These are phyloP conservation scores for Pythium scleroteichum DNA, from an alignment of 352 stramenopile genomes.

Conservation along the genomic window DNA sequence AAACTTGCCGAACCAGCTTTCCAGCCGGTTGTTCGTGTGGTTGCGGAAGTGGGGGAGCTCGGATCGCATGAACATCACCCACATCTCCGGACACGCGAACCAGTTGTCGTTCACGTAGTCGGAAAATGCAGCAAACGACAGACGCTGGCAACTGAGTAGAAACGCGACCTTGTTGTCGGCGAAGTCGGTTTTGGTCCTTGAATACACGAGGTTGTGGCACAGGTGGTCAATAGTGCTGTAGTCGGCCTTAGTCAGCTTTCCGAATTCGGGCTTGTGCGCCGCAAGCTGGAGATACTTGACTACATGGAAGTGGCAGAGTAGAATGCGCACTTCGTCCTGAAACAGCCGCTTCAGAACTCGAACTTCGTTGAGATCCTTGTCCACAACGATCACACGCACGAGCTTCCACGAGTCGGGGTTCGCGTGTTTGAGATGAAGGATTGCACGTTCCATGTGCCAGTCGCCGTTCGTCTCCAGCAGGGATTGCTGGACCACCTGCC, in stretches of 20 bases:
- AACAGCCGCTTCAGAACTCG: not conserved
- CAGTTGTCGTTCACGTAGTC: constrained; percentile 32
- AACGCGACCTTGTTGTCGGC: not conserved
- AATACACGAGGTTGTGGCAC: constrained; percentile 28
- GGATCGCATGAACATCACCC: constrained; percentile 20
- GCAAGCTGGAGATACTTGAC: constrained; percentile 14
- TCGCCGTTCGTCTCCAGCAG: constrained; percentile 16
- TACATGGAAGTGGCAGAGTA: constrained; percentile 15
- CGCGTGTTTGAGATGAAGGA: not conserved
- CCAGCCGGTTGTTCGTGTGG: constrained; percentile 34
- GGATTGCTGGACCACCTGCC: constrained; percentile 12
- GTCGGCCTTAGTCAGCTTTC: constrained; percentile 18
- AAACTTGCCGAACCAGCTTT: constrained; percentile 35
- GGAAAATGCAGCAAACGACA: constrained; percentile 13
- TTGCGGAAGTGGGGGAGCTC: constrained; percentile 30
- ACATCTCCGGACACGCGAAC: constrained; percentile 28
- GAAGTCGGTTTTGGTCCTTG: constrained; percentile 4
- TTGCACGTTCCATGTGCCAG: constrained; percentile 11
- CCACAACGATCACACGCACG: constrained; percentile 8
- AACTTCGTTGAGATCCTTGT: constrained; percentile 23
- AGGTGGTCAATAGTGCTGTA: constrained; percentile 2
- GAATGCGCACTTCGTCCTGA: not conserved
- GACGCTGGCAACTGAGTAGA: not conserved
- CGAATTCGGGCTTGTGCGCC: not conserved
- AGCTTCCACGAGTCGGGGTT: constrained; percentile 1